Evolutionary conservation across 2,329 filamentous ascomycete species (phyloP).

Genomic region (Mariannaea sp.): DNA sequence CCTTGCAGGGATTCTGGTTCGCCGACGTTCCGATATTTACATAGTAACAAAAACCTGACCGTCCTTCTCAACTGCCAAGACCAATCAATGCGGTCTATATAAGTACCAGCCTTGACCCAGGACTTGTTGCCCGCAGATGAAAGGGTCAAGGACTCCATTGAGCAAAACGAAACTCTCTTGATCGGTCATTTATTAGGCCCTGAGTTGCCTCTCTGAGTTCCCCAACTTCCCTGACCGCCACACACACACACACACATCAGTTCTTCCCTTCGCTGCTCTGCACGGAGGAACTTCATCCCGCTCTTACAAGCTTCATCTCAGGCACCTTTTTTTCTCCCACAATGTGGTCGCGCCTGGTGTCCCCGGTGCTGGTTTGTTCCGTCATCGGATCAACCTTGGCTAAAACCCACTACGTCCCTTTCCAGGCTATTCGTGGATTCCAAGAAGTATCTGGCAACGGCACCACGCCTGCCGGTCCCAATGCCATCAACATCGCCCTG

Average conservation of each 20-base stretch:
- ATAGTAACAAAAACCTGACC: background rate
- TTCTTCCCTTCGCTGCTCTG: no score
- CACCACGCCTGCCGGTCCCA: background rate
- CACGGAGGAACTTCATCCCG: no score
- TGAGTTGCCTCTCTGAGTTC: no score
- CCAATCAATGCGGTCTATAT: background rate
- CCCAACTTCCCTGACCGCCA: no score
- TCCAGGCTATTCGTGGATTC: background rate
- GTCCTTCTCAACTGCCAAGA: background rate
- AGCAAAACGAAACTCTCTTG: no score
- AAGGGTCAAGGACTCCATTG: no score
- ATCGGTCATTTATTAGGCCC: no score
- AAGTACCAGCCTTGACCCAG: no score
- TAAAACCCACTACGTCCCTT: background rate
- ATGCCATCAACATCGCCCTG: background rate
- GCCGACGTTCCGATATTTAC: background rate
- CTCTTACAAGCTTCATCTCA: no score
- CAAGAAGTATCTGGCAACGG: background rate
- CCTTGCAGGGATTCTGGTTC: background rate
- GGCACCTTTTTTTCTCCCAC: background rate
- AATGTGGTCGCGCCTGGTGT: background rate
- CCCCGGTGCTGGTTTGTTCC: background rate
- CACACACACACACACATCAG: no score
- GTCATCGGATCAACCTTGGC: background rate
- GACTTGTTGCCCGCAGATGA: no score